Evolutionary conservation across 129 eudicot species (phyloP).

Genomic region (Flaveria trinervia): DNA sequence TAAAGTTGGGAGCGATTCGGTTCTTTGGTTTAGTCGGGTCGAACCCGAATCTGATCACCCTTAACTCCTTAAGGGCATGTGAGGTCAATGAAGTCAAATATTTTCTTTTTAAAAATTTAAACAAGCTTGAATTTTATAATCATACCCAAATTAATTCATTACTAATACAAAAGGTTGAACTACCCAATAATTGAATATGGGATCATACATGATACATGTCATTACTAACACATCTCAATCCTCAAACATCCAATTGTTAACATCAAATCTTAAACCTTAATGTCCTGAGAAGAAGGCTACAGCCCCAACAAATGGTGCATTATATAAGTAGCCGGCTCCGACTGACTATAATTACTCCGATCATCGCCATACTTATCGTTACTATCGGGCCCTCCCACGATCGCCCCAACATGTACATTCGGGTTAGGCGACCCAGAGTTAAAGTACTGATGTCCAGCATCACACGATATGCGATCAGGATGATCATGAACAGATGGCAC

Average conservation of each 20-base stretch:
- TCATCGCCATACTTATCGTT: conserved; percentile 67
- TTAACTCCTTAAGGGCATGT: too few relatives aligned
- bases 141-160: background rate
- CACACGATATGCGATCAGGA: conserved; percentile 67
- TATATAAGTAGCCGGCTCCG: conserved; percentile 95
- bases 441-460: conserved; percentile 64
- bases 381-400: conserved; percentile 85
- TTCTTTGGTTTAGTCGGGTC: too few relatives aligned
- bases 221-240: conserved; percentile 20
- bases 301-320: conserved; percentile 95
- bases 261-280: conserved; percentile 20
- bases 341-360: conserved; percentile 71
- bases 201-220: conserved; percentile 29
- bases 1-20: too few relatives aligned
- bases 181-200: conserved; percentile 28
- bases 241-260: conserved; percentile 33
- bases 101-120: background rate
- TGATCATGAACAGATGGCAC: conserved; percentile 64
- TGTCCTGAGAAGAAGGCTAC: conserved; percentile 68
- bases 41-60: too few relatives aligned
- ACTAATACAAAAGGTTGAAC: conserved; percentile 1
- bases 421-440: conserved; percentile 65
- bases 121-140: background rate
- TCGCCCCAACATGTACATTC: conserved; percentile 75
- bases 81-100: background rate